Percentiles rank a stretch among this genome's conserved stretches.
phyloP scores from a whole-genome alignment of 345 rosid genomes.

The Pugionium cornutum region DNA sequence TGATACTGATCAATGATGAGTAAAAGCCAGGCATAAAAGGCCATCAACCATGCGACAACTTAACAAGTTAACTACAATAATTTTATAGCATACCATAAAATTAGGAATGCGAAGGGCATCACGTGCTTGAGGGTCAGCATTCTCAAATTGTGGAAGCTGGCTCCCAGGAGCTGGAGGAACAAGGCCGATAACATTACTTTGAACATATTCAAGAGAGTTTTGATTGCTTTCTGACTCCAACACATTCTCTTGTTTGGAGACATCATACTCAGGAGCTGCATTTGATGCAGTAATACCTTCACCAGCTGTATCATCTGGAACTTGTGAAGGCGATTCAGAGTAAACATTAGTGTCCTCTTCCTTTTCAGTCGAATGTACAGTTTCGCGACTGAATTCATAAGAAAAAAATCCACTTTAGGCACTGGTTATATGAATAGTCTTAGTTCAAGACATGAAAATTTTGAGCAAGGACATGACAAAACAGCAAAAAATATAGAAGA shows the following conservation, averaged over 20 bases:
- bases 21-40: conserved; percentile 15
- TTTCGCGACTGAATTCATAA: conserved; percentile 50
- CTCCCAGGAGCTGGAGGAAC: conserved; percentile 64
- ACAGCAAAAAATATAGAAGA: not conserved
- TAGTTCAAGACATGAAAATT: conserved; percentile 13
- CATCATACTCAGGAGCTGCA: conserved; percentile 54
- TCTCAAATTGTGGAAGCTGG: conserved; percentile 68
- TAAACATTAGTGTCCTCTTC: conserved; percentile 55
- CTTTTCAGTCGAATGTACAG: conserved; percentile 44
- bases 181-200: conserved; percentile 60
- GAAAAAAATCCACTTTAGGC: conserved; percentile 5
- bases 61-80: conserved; percentile 1
- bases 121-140: conserved; percentile 71
- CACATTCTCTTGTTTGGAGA: conserved; percentile 59
- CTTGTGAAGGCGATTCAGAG: conserved; percentile 51
- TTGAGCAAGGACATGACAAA: not conserved
- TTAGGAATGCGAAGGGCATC: conserved; percentile 72
- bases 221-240: conserved; percentile 59
- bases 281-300: conserved; percentile 54
- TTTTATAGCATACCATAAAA: conserved; percentile 62
- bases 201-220: conserved; percentile 55
- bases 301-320: conserved; percentile 53
- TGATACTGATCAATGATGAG: conserved; percentile 7
- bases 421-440: conserved; percentile 15
- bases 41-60: conserved; percentile 9